These are phyloP conservation scores for Torulaspora pretoriensis DNA, from an alignment of 1,139 yeast genomes.

Conservation along the genomic window DNA sequence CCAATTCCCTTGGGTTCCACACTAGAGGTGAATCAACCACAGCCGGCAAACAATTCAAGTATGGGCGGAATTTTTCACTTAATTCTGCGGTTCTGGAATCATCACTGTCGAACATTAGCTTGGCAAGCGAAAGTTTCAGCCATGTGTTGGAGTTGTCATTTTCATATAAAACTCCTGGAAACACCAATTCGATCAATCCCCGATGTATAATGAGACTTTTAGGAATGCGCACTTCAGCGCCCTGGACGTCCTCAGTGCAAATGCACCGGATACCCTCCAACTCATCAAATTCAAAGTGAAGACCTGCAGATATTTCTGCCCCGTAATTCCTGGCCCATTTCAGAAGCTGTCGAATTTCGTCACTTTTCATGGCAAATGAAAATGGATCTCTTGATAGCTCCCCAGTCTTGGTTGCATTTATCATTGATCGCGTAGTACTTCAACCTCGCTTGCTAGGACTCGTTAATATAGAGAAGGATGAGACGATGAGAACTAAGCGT, in stretches of 20 bases:
- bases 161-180: slow-evolving; percentile 26
- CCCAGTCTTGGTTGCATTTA: background rate
- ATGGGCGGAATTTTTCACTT: slow-evolving; percentile 42
- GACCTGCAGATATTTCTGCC: slow-evolving; percentile 38
- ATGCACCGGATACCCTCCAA: slow-evolving; percentile 43
- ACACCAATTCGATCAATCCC: slow-evolving; percentile 42
- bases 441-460: slow-evolving; percentile 1
- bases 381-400: background rate
- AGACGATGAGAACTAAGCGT: no score
- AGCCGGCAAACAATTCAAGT: slow-evolving; percentile 55
- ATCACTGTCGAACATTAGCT: slow-evolving; percentile 36
- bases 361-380: background rate
- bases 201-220: slow-evolving; percentile 41
- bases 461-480: background rate
- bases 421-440: background rate
- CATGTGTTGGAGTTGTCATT: slow-evolving; percentile 37
- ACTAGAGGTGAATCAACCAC: slow-evolving; percentile 58
- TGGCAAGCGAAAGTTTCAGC: slow-evolving; percentile 48
- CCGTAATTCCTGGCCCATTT: slow-evolving; percentile 53
- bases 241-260: slow-evolving; percentile 19
- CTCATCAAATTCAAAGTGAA: slow-evolving; percentile 34
- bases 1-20: slow-evolving; percentile 55
- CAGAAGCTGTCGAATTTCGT: slow-evolving; percentile 28
- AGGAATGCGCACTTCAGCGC: slow-evolving; percentile 40
- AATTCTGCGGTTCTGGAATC: slow-evolving; percentile 21